Evolutionary conservation across 2,329 filamentous ascomycete genomes (phyloP).

Genomic region (Lasiodiplodia theobromae): DNA sequence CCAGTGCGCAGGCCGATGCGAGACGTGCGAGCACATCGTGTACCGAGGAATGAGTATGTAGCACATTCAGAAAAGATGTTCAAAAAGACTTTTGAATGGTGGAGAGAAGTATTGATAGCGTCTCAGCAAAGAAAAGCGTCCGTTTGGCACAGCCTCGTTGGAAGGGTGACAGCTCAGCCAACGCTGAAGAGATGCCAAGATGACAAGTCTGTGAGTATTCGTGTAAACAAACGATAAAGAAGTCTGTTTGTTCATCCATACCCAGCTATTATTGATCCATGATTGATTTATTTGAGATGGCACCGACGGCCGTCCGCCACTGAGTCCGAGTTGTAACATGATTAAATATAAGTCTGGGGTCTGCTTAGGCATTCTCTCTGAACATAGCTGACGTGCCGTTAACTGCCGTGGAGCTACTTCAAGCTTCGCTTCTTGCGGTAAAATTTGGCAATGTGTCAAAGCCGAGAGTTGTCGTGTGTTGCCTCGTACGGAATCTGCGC

Average conservation of each 20-base stretch:
- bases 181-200: neutral
- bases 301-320: neutral
- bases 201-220: neutral
- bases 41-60: slow-evolving; percentile 5
- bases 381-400: neutral
- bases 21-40: slow-evolving; percentile 18
- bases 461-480: neutral
- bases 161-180: neutral
- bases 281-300: neutral
- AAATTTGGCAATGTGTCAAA: neutral
- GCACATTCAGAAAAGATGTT: neutral
- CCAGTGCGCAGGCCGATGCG: slow-evolving; percentile 13
- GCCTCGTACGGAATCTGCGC: neutral
- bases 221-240: neutral
- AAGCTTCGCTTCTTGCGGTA: neutral
- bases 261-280: neutral
- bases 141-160: neutral
- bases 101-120: neutral
- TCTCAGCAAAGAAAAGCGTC: neutral
- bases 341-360: neutral
- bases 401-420: neutral
- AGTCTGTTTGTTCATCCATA: neutral
- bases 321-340: too few species aligned
- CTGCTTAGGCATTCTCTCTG: neutral
- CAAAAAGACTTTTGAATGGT: neutral